phyloP scores from a whole-genome alignment of 2,329 filamentous ascomycete genomes.

The Endocalyx cinctus region DNA sequence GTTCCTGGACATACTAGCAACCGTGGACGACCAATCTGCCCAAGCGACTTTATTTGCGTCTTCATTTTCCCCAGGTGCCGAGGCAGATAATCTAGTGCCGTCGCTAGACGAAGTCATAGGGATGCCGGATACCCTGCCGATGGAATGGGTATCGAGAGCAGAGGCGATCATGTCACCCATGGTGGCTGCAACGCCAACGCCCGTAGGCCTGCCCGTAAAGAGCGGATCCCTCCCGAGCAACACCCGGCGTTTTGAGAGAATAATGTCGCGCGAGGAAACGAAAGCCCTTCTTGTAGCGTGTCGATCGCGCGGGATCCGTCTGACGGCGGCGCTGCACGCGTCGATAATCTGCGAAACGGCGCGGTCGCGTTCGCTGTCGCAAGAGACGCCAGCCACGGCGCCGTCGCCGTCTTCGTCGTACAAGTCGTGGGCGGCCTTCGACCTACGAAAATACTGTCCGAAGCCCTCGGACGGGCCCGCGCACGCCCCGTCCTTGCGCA shows the following conservation, averaged over 20 bases:
- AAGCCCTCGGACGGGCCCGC: neutral
- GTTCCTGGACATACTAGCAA: conserved; percentile 1
- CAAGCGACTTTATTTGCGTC: too few relatives aligned
- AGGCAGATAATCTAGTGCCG: conserved; percentile 3
- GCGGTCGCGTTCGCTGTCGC: too few relatives aligned
- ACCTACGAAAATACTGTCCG: conserved; percentile 8
- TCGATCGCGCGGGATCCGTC: conserved; percentile 1
- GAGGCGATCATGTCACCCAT: conserved; percentile 6
- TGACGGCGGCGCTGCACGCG: conserved; percentile 8
- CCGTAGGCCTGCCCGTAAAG: conserved; percentile 7
- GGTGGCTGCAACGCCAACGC: conserved; percentile 2
- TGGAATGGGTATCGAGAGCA: conserved; percentile 4
- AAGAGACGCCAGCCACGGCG: too few relatives aligned
- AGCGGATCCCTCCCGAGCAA: conserved; percentile 3
- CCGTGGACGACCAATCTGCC: too few relatives aligned
- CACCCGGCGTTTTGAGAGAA: conserved; percentile 3
- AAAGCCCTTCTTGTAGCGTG: conserved; percentile 4
- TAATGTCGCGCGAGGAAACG: conserved; percentile 1
- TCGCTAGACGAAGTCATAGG: conserved; percentile 3
- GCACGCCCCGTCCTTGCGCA: conserved; percentile 6
- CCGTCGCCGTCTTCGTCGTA: neutral
- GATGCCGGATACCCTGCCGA: neutral
- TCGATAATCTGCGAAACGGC: conserved; percentile 6
- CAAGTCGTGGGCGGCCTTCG: conserved; percentile 9
- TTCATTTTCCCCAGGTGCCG: too few relatives aligned